Evolutionary conservation across 176 grass and related monocot genomes (phyloP).

Genomic region (Olyra latifolia): DNA sequence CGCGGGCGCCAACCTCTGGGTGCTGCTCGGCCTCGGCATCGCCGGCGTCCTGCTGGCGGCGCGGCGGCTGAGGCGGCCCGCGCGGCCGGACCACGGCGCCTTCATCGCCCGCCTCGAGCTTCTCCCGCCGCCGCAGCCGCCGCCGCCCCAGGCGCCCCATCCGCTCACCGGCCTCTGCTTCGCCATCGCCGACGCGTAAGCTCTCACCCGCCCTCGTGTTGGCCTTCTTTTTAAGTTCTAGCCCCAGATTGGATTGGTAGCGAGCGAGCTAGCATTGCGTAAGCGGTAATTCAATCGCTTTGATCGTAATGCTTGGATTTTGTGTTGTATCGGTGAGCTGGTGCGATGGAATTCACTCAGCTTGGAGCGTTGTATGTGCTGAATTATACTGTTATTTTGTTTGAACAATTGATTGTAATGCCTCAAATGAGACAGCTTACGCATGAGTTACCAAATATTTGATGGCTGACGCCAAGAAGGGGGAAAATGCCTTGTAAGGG

Average conservation of each 20-base stretch:
- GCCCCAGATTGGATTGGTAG: neutral
- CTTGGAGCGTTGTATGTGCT: neutral
- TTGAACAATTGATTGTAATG: neutral
- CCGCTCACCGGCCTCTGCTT: constrained; percentile 88
- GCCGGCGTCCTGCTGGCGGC: constrained; percentile 73
- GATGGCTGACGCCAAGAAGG: neutral
- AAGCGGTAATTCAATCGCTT: neutral
- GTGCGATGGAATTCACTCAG: neutral
- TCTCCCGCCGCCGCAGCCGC: constrained; percentile 73
- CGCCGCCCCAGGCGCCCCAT: constrained; percentile 88
- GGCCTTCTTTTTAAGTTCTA: neutral
- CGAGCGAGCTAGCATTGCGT: neutral
- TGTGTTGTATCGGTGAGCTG: neutral
- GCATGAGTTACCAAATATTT: neutral
- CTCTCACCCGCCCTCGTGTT: neutral
- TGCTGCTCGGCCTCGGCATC: constrained; percentile 85
- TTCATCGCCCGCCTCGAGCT: constrained; percentile 78
- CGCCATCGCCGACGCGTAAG: constrained; percentile 85
- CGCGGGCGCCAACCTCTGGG: constrained; percentile 71
- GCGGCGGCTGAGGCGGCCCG: constrained; percentile 54
- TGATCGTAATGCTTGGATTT: neutral
- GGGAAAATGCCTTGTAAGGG: neutral
- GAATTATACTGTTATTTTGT: neutral
- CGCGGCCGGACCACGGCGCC: constrained; percentile 76
- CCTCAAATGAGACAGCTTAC: neutral